Evolutionary conservation across 75 land plant species (phyloP).

Genomic region (Selaginella moellendorffii): DNA sequence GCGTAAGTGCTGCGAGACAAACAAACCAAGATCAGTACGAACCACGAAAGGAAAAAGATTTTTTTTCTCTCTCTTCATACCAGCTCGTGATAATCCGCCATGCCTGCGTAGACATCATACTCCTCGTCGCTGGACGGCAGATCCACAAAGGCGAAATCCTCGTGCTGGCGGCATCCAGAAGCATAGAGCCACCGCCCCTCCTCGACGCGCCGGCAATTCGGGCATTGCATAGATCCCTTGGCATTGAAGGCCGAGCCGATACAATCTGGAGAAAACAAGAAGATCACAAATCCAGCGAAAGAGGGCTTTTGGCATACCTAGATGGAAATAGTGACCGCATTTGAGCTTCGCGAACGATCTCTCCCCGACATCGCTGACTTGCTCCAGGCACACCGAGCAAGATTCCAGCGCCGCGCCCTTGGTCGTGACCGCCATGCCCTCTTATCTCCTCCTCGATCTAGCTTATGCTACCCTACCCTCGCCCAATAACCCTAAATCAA

Average conservation of each 20-base stretch:
- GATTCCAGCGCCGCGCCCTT: not conserved
- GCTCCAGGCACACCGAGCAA: slow-evolving; percentile 3
- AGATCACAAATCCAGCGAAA: not conserved
- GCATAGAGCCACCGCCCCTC: slow-evolving; percentile 25
- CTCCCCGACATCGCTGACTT: not conserved
- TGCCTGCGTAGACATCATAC: no score
- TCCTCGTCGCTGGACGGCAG: no score
- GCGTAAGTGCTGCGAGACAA: no score
- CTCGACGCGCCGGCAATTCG: slow-evolving; percentile 25
- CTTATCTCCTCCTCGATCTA: no score
- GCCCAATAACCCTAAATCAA: no score
- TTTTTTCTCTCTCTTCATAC: no score
- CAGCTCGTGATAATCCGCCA: no score
- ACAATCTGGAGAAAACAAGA: slow-evolving; percentile 12
- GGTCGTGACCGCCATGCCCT: not conserved
- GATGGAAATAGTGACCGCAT: slow-evolving; percentile 7
- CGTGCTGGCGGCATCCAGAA: slow-evolving; percentile 13
- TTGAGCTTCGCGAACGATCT: slow-evolving; percentile 6
- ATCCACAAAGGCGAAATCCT: slow-evolving; percentile 18
- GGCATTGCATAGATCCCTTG: slow-evolving; percentile 26
- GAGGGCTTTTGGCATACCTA: slow-evolving; percentile 12
- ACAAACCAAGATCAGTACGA: no score
- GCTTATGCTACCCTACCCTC: no score
- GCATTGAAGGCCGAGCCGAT: slow-evolving; percentile 27
- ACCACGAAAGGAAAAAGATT: no score